phyloP scores from a whole-genome alignment of 805 yeast species.

The Candida ortonii region DNA sequence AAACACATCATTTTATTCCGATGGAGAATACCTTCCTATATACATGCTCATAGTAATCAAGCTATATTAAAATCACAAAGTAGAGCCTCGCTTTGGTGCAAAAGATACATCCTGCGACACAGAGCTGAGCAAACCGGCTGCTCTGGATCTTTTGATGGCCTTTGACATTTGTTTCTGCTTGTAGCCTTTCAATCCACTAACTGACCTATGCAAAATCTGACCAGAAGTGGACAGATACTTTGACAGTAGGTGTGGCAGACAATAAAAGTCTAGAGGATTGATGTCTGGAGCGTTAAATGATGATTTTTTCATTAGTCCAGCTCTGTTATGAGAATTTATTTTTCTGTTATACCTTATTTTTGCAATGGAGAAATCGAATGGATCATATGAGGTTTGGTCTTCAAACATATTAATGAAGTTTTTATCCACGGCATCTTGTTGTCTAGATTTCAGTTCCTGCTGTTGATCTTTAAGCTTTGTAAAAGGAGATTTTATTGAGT shows the following conservation, averaged over 20 bases:
- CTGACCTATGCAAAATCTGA: conserved; percentile 67
- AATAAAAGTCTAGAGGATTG: conserved; percentile 68
- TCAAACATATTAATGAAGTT: conserved; percentile 45
- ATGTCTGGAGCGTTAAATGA: conserved; percentile 42
- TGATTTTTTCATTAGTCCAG: conserved; percentile 28
- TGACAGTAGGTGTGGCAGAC: conserved; percentile 68
- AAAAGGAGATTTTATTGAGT: conserved; percentile 21
- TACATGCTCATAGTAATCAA: conserved; percentile 4
- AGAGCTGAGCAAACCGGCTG: conserved; percentile 73
- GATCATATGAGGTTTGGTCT: conserved; percentile 63
- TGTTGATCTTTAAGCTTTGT: conserved; percentile 20
- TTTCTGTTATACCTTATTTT: conserved; percentile 50
- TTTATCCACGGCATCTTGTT: conserved; percentile 30
- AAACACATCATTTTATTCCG: background rate
- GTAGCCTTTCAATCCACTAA: conserved; percentile 61
- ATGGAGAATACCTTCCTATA: too few species aligned
- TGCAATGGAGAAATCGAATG: conserved; percentile 73
- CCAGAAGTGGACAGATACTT: conserved; percentile 70
- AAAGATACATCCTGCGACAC: conserved; percentile 61
- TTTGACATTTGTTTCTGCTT: conserved; percentile 71
- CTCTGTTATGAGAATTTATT: conserved; percentile 12
- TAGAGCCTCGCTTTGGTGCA: conserved; percentile 31
- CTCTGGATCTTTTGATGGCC: conserved; percentile 78
- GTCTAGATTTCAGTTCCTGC: conserved; percentile 17
- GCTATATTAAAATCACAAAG: conserved; percentile 15